phyloP scores from a whole-genome alignment of 2,329 filamentous ascomycete genomes.

The Ophiocordyceps sinensis region DNA sequence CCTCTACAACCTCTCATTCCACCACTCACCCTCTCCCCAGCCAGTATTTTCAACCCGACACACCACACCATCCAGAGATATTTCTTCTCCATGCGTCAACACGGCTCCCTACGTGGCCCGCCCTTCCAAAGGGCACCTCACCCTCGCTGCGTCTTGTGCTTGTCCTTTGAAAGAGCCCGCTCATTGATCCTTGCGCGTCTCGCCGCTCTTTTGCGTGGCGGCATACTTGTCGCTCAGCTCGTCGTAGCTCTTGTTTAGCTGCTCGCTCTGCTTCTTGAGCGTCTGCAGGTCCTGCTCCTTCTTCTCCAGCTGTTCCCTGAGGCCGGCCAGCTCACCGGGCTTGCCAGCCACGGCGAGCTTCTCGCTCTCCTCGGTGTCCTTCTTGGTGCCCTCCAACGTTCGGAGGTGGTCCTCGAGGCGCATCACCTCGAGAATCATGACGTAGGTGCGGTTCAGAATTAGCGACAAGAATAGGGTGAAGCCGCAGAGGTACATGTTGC shows the following conservation, averaged over 20 bases:
- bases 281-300: slow-evolving; percentile 76
- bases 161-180: neutral
- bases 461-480: slow-evolving; percentile 98
- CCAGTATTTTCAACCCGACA: too few relatives aligned
- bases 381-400: slow-evolving; percentile 49
- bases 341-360: slow-evolving; percentile 61
- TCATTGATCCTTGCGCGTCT: slow-evolving; percentile 39
- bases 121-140: too few relatives aligned
- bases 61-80: too few relatives aligned
- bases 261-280: slow-evolving; percentile 84
- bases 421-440: slow-evolving; percentile 87
- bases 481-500: slow-evolving; percentile 99
- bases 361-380: slow-evolving; percentile 49
- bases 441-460: slow-evolving; percentile 98
- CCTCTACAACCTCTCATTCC: too few relatives aligned
- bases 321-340: slow-evolving; percentile 56
- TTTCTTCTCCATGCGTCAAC: too few relatives aligned
- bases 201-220: slow-evolving; percentile 33
- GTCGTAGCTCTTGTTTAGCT: slow-evolving; percentile 73
- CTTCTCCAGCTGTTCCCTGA: slow-evolving; percentile 57
- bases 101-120: too few relatives aligned
- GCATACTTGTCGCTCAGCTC: slow-evolving; percentile 72
- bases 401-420: slow-evolving; percentile 86
- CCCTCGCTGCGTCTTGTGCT: too few relatives aligned
- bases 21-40: too few relatives aligned